Conservation (phyloP, 2,329 filamentous ascomycete species). For the Biscogniauxia marginata region DNA sequence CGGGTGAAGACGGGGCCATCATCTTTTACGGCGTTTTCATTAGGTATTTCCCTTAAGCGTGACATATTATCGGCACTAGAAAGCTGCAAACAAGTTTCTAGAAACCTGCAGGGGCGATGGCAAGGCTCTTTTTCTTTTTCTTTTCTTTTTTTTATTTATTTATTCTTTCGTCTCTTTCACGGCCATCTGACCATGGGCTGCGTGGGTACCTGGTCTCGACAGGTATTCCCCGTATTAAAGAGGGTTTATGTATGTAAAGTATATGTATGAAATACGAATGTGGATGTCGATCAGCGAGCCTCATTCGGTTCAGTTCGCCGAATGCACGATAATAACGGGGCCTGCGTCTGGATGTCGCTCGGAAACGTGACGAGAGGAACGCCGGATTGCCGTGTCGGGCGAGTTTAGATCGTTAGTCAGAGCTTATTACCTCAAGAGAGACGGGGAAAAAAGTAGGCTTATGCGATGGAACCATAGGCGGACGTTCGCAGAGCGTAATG, state of each 20-base stretch:
- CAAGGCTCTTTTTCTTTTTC: neutral
- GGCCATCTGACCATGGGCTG: neutral
- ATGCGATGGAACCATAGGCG: slow-evolving; percentile 26
- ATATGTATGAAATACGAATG: neutral
- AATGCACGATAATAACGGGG: neutral
- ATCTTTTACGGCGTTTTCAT: neutral
- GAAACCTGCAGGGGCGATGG: neutral
- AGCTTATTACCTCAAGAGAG: slow-evolving; percentile 1
- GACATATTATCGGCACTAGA: neutral
- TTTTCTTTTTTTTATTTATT: neutral
- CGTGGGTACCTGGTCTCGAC: neutral
- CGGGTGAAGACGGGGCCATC: neutral
- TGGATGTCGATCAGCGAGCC: slow-evolving; percentile 24
- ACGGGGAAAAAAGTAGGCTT: slow-evolving; percentile 7
- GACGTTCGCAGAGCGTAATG: slow-evolving; percentile 15
- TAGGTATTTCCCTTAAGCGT: neutral
- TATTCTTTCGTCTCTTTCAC: neutral
- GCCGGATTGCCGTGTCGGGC: neutral
- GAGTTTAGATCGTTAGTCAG: neutral
- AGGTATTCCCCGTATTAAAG: neutral
- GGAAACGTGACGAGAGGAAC: neutral
- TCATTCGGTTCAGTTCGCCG: slow-evolving; percentile 13
- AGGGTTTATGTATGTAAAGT: neutral
- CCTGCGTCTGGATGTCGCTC: neutral
- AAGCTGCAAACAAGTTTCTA: neutral